A percentile compares a stretch with the other conserved stretches of the same genome.
Conservation (phyloP, 208 protist species). For the Leptomonas pyrrhocoris region DNA sequence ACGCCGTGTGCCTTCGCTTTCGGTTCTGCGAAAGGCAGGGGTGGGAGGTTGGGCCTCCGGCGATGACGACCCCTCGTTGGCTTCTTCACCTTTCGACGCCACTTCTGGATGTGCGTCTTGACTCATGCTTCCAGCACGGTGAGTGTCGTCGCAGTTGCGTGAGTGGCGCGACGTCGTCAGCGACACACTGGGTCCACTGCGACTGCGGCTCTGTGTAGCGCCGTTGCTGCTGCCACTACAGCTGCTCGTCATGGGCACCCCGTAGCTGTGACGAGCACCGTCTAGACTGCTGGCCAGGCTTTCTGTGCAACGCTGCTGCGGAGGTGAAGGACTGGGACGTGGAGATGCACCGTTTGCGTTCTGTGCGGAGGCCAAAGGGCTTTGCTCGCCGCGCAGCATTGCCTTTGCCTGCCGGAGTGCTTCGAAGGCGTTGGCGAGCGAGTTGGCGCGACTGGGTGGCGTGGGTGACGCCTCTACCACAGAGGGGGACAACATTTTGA, state of each 20-base stretch:
- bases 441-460: not conserved
- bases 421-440: slow-evolving; percentile 12
- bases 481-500: not conserved
- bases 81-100: not conserved
- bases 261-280: not conserved
- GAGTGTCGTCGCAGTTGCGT: no score
- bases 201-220: no score
- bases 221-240: not conserved
- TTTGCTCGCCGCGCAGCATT: slow-evolving; percentile 20
- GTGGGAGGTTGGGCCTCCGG: slow-evolving; percentile 22
- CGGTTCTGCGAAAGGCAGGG: not conserved
- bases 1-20: not conserved
- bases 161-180: no score
- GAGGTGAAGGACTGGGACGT: not conserved
- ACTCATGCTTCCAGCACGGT: no score
- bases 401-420: slow-evolving; percentile 12
- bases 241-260: slow-evolving; percentile 1
- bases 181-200: no score
- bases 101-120: no score
- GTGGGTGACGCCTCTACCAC: not conserved
- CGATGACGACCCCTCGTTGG: not conserved
- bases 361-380: not conserved
- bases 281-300: slow-evolving; percentile 9
- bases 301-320: not conserved
- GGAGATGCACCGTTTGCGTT: not conserved